Evolutionary conservation across 768 basidiomycete species (phyloP), one percentile per base, ranked within the genome.

Genomic region (Russula compacta): DNA sequence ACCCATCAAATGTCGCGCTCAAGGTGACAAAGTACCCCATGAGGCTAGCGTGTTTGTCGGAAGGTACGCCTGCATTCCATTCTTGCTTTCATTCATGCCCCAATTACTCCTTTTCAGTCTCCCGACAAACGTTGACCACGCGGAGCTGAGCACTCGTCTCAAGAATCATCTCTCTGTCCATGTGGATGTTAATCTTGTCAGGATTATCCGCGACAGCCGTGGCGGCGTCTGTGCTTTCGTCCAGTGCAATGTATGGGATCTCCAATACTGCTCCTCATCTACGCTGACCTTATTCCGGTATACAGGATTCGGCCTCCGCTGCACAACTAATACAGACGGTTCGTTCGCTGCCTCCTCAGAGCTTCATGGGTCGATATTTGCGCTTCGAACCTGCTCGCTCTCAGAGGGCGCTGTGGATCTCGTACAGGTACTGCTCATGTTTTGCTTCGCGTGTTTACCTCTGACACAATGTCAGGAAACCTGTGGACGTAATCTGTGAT

Each of bases 41-140:
- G 85, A 91, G 65, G 83, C 88, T 43, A 90, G 87, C 67, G 79
- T 92, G 67, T 92, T 92, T 71, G 85, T 92, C 61, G 90, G 91
- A 71, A 90, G 89, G 89, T 88, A 67, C 5, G 70, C 66, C 9
- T 29, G 36, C 51, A 40, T 48, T 61, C 50, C 53, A 49, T 48
- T 50, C 48, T 19, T 44, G 59, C 51, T 51, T 14, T 42, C 32
- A 42, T 48, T 39, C 59, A 40, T 57, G 11, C 60, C 33, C 50
- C 46, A n/a, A 67, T 67, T 39, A 67, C 47, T 8, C 54, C 58
- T 58, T 51, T 48, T 15, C 61, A 92, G 89, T 70, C 77, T 92
- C 62, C 89, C 90, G 11, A 76, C 82, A 53, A 80, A 83, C 66
- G 77, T 89, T 38, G 85, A 88, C 58, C 82, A 83, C 56, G 68